Evolutionary conservation across 2,329 filamentous ascomycete species (phyloP).

Genomic region (Mycosphaerella arachidis): DNA sequence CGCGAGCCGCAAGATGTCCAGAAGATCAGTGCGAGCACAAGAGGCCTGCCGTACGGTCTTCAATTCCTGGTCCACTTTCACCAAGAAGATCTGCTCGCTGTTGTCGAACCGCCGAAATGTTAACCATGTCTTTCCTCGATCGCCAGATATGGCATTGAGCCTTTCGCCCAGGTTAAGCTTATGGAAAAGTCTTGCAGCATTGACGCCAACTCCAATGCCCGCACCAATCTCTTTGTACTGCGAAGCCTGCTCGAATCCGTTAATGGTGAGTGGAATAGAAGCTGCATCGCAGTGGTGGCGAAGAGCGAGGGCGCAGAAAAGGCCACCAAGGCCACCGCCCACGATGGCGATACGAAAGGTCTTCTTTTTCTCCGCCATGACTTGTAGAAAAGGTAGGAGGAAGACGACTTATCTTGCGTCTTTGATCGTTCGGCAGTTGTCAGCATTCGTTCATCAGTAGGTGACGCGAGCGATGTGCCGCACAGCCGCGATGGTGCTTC

Average conservation of each 20-base stretch:
- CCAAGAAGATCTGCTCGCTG: conserved; percentile 32
- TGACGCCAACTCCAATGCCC: conserved; percentile 35
- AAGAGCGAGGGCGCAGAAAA: conserved; percentile 36
- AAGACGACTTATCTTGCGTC: background rate
- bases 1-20: conserved; percentile 25
- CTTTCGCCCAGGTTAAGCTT: conserved; percentile 33
- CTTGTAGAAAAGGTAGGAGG: background rate
- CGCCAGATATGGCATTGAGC: conserved; percentile 30
- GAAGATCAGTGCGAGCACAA: conserved; percentile 26
- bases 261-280: conserved; percentile 21
- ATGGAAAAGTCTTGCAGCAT: conserved; percentile 34
- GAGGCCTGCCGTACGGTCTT: conserved; percentile 20
- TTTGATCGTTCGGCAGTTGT: background rate
- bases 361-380: background rate
- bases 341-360: conserved; percentile 34
- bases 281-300: conserved; percentile 31
- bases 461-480: background rate
- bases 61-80: conserved; percentile 26
- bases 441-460: background rate
- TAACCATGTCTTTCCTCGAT: conserved; percentile 32
- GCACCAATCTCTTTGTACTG: conserved; percentile 36
- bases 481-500: background rate
- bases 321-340: conserved; percentile 40
- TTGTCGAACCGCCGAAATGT: conserved; percentile 36
- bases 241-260: conserved; percentile 36